Evolutionary conservation across 73 alveolate species (phyloP), one percentile per base, ranked within the genome.

Genomic region (Durusdinium trenchii): DNA sequence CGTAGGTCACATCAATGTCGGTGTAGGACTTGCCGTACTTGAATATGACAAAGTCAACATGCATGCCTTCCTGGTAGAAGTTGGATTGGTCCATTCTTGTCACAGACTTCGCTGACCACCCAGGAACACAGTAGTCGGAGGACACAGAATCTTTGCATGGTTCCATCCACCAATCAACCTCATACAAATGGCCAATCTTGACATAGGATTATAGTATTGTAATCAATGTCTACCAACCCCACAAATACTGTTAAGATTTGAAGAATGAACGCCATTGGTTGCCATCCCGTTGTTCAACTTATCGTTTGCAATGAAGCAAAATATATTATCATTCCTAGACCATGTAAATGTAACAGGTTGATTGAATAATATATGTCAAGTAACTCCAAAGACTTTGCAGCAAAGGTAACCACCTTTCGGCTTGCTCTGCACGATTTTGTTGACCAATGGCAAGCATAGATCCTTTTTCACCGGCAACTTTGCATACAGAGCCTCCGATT

Each of bases 141-240:
- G 86, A 14, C 50, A 75, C 28, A 28, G 86, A 52, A 75, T 75
- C 86, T 28, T 75, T 75, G 32, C 48, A 32, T 32, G 48, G 86
- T 2, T 75, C 86, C 86, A 75, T 75, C 57, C 52, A 75, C 57
- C 52, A 75, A 75, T 36, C 48, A 48, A 75, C 86, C 86, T 75
- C 30, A 10, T 54, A n/a, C n/a, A n/a, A n/a, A n/a, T n/a, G n/a
- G n/a, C n/a, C n/a, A n/a, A n/a, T n/a, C n/a, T n/a, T n/a, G n/a
- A n/a, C n/a, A n/a, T n/a, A n/a, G n/a, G n/a, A n/a, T n/a, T n/a
- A n/a, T n/a, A n/a, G n/a, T n/a, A n/a, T n/a, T n/a, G n/a, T n/a
- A n/a, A n/a, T n/a, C n/a, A n/a, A n/a, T n/a, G n/a, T n/a, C n/a
- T n/a, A n/a, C n/a, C n/a, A n/a, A n/a, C n/a, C n/a, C n/a, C n/a